Evolutionary conservation across 805 yeast genomes (phyloP).

Genomic region (Lipomyces orientalis): DNA sequence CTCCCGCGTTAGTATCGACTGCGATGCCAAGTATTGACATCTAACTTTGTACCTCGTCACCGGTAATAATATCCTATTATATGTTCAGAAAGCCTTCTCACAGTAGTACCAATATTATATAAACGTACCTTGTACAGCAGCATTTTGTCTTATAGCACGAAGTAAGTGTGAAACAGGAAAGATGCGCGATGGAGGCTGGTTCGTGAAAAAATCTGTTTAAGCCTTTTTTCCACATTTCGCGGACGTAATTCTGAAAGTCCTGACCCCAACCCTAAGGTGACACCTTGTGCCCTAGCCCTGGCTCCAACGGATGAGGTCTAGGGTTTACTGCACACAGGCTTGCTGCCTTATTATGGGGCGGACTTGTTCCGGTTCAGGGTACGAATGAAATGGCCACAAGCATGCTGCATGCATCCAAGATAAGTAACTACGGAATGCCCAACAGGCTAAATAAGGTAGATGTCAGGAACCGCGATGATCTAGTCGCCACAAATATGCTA

Average conservation of each 20-base stretch:
- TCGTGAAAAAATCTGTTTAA: neutral
- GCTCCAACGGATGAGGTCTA: neutral
- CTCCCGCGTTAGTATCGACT: neutral
- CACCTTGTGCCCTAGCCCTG: neutral
- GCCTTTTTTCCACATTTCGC: neutral
- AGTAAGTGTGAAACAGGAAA: neutral
- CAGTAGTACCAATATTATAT: neutral
- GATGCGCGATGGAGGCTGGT: neutral
- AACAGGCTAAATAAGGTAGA: too few species aligned
- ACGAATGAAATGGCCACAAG: too few species aligned
- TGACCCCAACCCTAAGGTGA: neutral
- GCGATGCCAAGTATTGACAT: neutral
- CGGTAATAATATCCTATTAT: slow-evolving; percentile 77
- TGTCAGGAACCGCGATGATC: too few species aligned
- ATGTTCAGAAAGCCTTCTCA: neutral
- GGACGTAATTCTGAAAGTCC: neutral
- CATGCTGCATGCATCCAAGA: too few species aligned
- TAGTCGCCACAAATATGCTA: too few species aligned
- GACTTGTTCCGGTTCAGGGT: neutral
- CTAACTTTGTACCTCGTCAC: slow-evolving; percentile 62
- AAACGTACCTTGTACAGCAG: slow-evolving; percentile 45
- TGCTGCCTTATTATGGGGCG: neutral
- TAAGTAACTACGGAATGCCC: too few species aligned
- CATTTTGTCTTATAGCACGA: slow-evolving; percentile 39
- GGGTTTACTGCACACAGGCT: neutral